These are phyloP conservation scores for Torulaspora gathmanii DNA, from an alignment of 805 yeast genomes.

Conservation along the genomic window DNA sequence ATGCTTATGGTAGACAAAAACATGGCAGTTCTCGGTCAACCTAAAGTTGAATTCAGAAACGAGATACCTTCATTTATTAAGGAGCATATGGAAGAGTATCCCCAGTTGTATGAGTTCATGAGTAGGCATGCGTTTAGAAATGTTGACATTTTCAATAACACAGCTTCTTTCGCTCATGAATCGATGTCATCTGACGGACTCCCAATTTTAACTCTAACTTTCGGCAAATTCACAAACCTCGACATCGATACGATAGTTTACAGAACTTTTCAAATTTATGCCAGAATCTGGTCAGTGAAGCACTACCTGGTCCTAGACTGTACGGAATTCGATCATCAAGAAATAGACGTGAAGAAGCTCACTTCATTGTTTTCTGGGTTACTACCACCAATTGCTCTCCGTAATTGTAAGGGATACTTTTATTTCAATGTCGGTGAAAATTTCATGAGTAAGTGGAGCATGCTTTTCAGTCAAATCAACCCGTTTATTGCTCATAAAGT, in stretches of 20 bases:
- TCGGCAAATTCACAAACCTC: conserved; percentile 36
- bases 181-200: conserved; percentile 68
- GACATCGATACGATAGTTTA: conserved; percentile 52
- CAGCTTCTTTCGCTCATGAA: conserved; percentile 50
- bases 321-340: conserved; percentile 48
- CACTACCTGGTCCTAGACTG: conserved; percentile 64
- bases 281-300: conserved; percentile 67
- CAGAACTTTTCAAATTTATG: conserved; percentile 57
- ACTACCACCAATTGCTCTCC: conserved; percentile 48
- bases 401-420: conserved; percentile 51
- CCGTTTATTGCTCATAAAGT: conserved; percentile 28
- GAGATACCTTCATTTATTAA: conserved; percentile 53
- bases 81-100: conserved; percentile 45
- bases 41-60: conserved; percentile 50
- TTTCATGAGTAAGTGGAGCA: conserved; percentile 26
- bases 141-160: conserved; percentile 34
- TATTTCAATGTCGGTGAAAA: conserved; percentile 41
- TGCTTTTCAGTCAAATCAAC: conserved; percentile 23
- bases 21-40: conserved; percentile 52
- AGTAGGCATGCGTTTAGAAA: conserved; percentile 56
- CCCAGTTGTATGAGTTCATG: conserved; percentile 68
- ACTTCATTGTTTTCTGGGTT: conserved; percentile 38
- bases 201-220: conserved; percentile 58
- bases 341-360: conserved; percentile 22
- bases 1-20: conserved; percentile 45